Base-by-base conservation (phyloP, 257 asterid genomes). In the Primulina huaijiensis region DNA sequence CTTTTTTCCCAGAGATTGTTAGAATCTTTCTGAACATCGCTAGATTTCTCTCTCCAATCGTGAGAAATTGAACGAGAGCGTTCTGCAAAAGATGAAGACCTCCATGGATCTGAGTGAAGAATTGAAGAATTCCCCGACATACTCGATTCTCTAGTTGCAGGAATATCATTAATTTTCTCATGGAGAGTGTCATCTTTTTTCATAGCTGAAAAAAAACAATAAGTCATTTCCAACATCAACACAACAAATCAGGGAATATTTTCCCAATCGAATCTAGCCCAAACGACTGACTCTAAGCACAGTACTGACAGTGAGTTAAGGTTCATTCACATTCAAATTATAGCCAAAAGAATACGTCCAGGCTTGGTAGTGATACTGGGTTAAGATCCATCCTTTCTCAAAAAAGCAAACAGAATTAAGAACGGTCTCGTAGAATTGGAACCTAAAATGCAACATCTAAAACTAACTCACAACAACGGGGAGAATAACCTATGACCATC, bases 71-170 rank as follows among this genome's bases (percentile, higher is more conserved):
- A 62, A 65, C 74, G 80, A 20, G 86, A 50, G 20, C 82, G 94
- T 25, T 89, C 96, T 34, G 73, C 73, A 73, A 89, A 71, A n/a
- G 97, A 87, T 58, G 91, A 72, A 50, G 97, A 82, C 75, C 86
- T 80, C 96, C 96, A 86, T 30, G 87, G 23, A 72, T 88, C 87
- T 56, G 79, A 68, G 34, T 68, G 84, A 67, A 60, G 82, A 70
- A 29, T 20, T 74, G 90, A 74, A 14, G 90, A 75, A 64, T 76
- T 64, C 30, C 79, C 85, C 12, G 76, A 84, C 25, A 65, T 46
- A 75, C 69, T 72, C 31, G 81, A 67, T 59, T 79, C 86, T 69
- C 79, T 78, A 64, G 72, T 71, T 29, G 73, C 35, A 19, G 76
- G 67, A 69, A 60, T 71, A 77, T 72, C 82, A 75, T 72, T 80